Conservation (phyloP, 805 yeast species). For the Saccharomycopsis capsularis region DNA sequence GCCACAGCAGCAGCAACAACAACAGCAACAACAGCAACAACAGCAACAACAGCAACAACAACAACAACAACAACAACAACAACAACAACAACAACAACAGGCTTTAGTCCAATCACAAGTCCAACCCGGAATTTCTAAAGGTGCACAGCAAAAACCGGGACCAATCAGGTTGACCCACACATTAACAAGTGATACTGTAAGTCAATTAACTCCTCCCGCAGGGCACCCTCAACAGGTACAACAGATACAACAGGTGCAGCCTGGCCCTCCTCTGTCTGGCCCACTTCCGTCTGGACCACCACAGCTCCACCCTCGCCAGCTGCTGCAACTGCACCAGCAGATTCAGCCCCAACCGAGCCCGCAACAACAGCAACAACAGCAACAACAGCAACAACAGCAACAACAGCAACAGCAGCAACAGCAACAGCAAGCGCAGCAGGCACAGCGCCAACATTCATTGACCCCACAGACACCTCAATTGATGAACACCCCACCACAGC, state of each 20-base stretch:
- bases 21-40: conserved; percentile 3
- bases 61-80: conserved; percentile 5
- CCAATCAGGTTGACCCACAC: no score
- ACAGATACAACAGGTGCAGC: no score
- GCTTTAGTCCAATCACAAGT: no score
- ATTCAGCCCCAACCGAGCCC: conserved; percentile 1
- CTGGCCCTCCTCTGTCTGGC: no score
- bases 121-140: no score
- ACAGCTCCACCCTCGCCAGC: conserved; percentile 2
- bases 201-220: no score
- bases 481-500: conserved; percentile 6
- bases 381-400: conserved; percentile 3
- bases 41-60: conserved; percentile 1
- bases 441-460: conserved; percentile 3
- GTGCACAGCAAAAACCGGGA: no score
- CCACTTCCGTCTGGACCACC: no score
- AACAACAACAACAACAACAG: not conserved
- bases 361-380: conserved; percentile 3
- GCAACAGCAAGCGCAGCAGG: not conserved
- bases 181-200: no score
- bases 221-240: no score
- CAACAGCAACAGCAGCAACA: conserved; percentile 2
- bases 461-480: conserved; percentile 10
- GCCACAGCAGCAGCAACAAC: conserved; percentile 4
- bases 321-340: not conserved